phyloP scores from a whole-genome alignment of 1,284 basidiomycete species.

The Ustilago trichophora region DNA sequence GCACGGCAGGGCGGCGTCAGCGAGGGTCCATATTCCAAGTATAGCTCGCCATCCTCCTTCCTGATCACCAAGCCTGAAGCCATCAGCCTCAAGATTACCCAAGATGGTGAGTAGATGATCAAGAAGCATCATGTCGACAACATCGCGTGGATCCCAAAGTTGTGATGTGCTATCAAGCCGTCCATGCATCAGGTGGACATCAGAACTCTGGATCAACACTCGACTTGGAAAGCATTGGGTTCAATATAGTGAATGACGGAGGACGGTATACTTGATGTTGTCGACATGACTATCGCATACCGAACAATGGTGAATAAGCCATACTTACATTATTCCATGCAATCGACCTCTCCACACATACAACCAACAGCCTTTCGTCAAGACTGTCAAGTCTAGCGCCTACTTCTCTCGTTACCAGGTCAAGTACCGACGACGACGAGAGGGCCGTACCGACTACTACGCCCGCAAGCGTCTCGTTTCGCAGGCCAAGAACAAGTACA shows the following conservation, averaged over 20 bases:
- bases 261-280: not conserved
- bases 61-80: conserved; percentile 50
- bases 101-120: conserved; percentile 42
- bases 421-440: conserved; percentile 75
- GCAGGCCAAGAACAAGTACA: conserved; percentile 99
- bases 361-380: conserved; percentile 69
- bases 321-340: conserved; percentile 10
- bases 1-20: not conserved
- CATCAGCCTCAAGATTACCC: conserved; percentile 47
- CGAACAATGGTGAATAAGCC: not conserved
- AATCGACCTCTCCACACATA: not conserved
- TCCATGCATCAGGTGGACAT: conserved; percentile 12
- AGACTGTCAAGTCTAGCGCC: conserved; percentile 73
- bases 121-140: conserved; percentile 1
- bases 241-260: no score
- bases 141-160: not conserved
- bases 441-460: conserved; percentile 99
- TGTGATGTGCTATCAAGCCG: conserved; percentile 7
- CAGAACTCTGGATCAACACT: no score
- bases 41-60: conserved; percentile 32
- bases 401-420: conserved; percentile 90
- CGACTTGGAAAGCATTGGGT: no score
- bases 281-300: conserved; percentile 2
- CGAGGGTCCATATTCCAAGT: conserved; percentile 9
- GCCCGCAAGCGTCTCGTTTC: conserved; percentile 93